phyloP scores from a whole-genome alignment of 1,284 basidiomycete species.

The Naganishia sp. region DNA sequence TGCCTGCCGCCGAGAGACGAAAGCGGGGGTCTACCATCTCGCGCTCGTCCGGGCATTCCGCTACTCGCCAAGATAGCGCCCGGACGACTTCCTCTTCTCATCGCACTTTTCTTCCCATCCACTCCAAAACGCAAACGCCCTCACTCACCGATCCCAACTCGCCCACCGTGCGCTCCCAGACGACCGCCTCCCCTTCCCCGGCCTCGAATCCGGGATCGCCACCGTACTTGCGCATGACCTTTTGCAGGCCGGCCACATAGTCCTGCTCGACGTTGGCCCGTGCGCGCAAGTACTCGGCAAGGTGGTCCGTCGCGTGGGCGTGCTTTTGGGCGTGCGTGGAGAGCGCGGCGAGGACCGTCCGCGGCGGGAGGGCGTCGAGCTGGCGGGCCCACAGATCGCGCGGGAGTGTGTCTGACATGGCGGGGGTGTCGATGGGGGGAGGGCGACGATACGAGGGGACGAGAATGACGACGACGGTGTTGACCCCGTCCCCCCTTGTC shows the following conservation, averaged over 20 bases:
- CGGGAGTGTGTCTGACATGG: slow-evolving; percentile 24
- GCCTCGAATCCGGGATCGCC: slow-evolving; percentile 43
- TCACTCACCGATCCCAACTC: slow-evolving; percentile 51
- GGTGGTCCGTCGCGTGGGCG: slow-evolving; percentile 46
- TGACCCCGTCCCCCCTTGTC: background rate
- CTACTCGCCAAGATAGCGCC: too few relatives aligned
- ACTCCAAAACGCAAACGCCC: background rate
- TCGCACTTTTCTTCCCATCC: too few relatives aligned
- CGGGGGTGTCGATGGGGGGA: background rate
- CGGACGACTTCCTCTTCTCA: too few relatives aligned
- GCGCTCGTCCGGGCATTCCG: too few relatives aligned
- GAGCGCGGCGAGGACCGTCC: slow-evolving; percentile 43
- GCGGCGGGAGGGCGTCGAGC: slow-evolving; percentile 39
- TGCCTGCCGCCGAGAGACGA: too few relatives aligned
- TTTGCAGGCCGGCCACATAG: slow-evolving; percentile 58
- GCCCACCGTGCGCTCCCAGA: slow-evolving; percentile 47
- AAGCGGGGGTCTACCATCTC: too few relatives aligned
- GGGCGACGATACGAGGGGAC: background rate
- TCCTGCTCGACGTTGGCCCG: slow-evolving; percentile 55
- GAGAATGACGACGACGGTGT: slow-evolving; percentile 3
- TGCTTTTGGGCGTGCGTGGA: slow-evolving; percentile 46
- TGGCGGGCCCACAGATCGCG: slow-evolving; percentile 30
- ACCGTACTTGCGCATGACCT: slow-evolving; percentile 52
- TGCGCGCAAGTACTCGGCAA: slow-evolving; percentile 58
- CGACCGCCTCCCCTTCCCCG: slow-evolving; percentile 42